Evolutionary conservation across 495 filamentous ascomycete genomes (phyloP), one percentile per base, ranked within the genome.

Genomic region (Chaetomium fimeti): DNA sequence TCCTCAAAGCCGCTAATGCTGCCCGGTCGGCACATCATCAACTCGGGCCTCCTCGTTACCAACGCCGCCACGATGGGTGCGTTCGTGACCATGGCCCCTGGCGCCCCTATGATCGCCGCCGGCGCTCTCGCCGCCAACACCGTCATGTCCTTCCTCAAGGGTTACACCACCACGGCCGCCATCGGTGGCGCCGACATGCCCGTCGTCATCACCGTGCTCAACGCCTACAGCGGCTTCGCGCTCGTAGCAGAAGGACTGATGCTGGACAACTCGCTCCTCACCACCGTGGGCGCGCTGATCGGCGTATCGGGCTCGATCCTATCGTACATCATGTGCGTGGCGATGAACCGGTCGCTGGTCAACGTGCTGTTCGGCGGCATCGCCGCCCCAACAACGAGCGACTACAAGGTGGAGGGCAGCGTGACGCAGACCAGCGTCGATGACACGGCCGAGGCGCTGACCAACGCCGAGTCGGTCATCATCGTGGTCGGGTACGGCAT

Each of bases 131-230:
- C 86, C 60, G 87, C 87, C 62, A 93, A 88, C 72, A 87, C 89
- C 1, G 75, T 83, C 1, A 82, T 93, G 15, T 90, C 88, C 52
- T 93, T 93, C 78, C 67, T 89, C 62, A 91, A 93, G 70, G 90
- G 90, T 5, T 92, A 83, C 67, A 93, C 90, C 13, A 92, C 90
- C 2, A 93, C 90, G 0, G 79, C 90, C 38, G 89, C 88, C 12
- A 92, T 93, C 71, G 90, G 90, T 13, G 90, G 89, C n/a, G 90
- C 89, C 5, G 90, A 92, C 69, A 91, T 91, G 89, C 89, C 90
- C 18, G 90, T 93, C 20, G 90, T 92, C 22, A 92, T 93, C 64
- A 93, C 89, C 0, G 89, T 92, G 8, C 78, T 93, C 16, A 93
- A 93, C 70, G 90, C 90, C 4, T 93, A 92, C 69, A 91, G 88